Evolutionary conservation across 805 yeast genomes (phyloP), one percentile per base, ranked within the genome.

Genomic region (Kregervanrija delftensis): DNA sequence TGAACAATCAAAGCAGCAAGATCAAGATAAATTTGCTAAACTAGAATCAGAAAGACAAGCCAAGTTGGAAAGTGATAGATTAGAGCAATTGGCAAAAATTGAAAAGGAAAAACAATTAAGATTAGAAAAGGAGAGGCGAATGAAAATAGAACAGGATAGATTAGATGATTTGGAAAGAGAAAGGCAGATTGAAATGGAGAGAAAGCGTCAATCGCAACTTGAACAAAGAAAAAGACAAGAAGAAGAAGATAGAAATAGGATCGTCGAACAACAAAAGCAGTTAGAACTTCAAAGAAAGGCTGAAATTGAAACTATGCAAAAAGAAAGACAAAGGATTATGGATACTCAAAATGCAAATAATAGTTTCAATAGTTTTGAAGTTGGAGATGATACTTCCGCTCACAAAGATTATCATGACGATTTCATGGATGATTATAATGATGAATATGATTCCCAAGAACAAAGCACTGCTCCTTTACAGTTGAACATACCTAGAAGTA

Each of bases 341-440:
- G 14, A 22, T 22, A 22, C 6, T 31, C 42, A n/a, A 14, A 37
- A 33, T 13, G 34, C 35, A n/a, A 39, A 30, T 14, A 37, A 31
- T 28, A 34, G 42, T 37, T 11, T 32, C 14, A 36, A 15, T 3
- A 35, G 13, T 17, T 33, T 37, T 30, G 42, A 33, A 32, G 12
- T 8, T 15, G 40, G 36, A 11, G 11, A 8, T 33, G 30, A 22
- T 10, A 13, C 39, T 8, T 35, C 40, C 8, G 28, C 28, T 10
- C 28, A 31, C 13, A 12, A 15, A 11, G 59, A 52, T 30, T 54
- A 48, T 12, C 51, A 55, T 40, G 56, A 56, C 30, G 61, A 58
- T 39, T 44, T 58, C 10, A 56, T 59, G 40, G 67, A 52, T 12
- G 68, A 60, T 33, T 60, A 63, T 45, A 54, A 57, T 8, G 58